Conservation (phyloP, 495 filamentous ascomycete species). For the Penicillium flavigenum region DNA sequence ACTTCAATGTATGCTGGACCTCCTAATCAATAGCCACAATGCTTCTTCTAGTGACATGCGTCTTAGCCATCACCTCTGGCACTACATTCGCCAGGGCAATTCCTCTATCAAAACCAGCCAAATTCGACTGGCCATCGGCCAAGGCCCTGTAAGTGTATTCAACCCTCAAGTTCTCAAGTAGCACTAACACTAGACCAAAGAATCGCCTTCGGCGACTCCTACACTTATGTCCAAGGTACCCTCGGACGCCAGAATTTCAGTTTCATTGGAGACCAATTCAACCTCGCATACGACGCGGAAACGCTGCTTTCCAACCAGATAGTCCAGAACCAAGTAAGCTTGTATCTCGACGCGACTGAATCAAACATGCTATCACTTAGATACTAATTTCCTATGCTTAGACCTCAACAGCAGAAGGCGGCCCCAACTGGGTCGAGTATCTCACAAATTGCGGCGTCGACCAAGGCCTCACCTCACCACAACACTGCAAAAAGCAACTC, state of each 20-base stretch:
- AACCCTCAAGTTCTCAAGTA: background rate
- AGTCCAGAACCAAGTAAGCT: constrained; percentile 48
- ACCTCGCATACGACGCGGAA: constrained; percentile 39
- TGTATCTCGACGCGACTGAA: background rate
- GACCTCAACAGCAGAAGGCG: constrained; percentile 47
- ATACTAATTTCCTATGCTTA: background rate
- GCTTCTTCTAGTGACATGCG: background rate
- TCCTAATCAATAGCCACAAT: constrained; percentile 5
- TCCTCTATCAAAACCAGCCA: constrained; percentile 12
- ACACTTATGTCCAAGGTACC: constrained; percentile 54
- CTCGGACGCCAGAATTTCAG: constrained; percentile 47
- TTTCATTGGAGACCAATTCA: constrained; percentile 48
- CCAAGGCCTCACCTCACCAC: constrained; percentile 38
- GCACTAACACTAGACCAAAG: constrained; percentile 16
- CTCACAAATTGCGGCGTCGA: constrained; percentile 45
- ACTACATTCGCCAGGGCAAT: constrained; percentile 4
- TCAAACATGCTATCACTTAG: background rate
- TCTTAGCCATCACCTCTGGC: constrained; percentile 5
- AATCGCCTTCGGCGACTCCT: constrained; percentile 56
- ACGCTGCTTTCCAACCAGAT: constrained; percentile 47
- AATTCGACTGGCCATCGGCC: constrained; percentile 37
- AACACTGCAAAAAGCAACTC: constrained; percentile 43
- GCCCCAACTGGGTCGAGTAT: constrained; percentile 52
- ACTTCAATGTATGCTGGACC: background rate
- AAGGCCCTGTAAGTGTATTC: constrained; percentile 28